Base-by-base conservation (phyloP, 2,329 filamentous ascomycete species). In the Mycosphaerella sp. region DNA sequence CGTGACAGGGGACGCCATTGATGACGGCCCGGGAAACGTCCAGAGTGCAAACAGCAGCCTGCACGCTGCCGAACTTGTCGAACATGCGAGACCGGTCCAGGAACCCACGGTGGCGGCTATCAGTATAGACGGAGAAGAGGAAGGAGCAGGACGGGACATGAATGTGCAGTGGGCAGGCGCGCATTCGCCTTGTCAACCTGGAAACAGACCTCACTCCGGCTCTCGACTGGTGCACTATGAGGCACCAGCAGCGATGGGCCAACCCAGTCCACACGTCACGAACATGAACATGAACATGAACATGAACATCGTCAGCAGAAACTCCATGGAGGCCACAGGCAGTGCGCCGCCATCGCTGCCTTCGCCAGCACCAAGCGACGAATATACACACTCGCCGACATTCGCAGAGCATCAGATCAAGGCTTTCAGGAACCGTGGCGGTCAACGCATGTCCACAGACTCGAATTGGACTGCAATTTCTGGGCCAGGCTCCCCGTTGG, bases 311-410 rank as follows among this genome's bases (percentile, higher is more conserved):
- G 21, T 5, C 21, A 25, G 21, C 21, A 25, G 53, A 35, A 56
- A 54, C 21, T 50, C 56, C 8, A 50, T 47, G 14, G 49, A 47
- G 10, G 21, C 14, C 44, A 25, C 43, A 3, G 18, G 5, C 10
- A 30, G 17, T 37, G n/a, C 17, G n/a, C 32, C 25, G 45, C 45
- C 36, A 12, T 41, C 37, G 16, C 73, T 85, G 44, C 79, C 81
- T 6, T 84, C 84, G 12, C 81, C 83, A 28, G 76, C 81, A 10
- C 76, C 79, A 9, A 85, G 80, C 63, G 79, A 85, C 57, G 80
- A 83, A 54, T 56, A 57, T 71, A 39, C 32, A 6, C 51, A 59
- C n/a, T 62, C 60, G 2, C 60, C 59, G 17, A 52, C 52, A 4
- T 37, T 58, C 10, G 41, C 39, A 9, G 50, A 59, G 10, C 52